Conservation (phyloP, 805 yeast genomes). For the Saturnispora sanitii region DNA sequence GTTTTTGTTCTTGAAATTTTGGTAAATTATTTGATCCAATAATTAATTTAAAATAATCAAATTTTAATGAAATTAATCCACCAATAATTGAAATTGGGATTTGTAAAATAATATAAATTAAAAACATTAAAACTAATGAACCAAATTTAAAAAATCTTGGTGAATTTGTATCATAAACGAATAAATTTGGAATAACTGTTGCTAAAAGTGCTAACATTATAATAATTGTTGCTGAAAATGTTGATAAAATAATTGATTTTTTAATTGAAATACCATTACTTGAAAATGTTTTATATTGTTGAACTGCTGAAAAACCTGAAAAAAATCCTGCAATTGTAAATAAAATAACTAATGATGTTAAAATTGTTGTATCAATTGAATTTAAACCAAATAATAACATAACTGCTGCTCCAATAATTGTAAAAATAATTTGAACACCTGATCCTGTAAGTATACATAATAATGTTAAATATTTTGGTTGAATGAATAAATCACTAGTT, state of each 20-base stretch:
- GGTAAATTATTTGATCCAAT: constrained; percentile 21
- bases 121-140: constrained; percentile 51
- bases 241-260: constrained; percentile 25
- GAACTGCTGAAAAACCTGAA: constrained; percentile 64
- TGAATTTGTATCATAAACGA: constrained; percentile 70
- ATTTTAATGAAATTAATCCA: constrained; percentile 35
- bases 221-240: constrained; percentile 39
- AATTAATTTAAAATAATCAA: constrained; percentile 16
- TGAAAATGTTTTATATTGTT: constrained; percentile 47
- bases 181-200: constrained; percentile 48
- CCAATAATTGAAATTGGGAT: constrained; percentile 70
- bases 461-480: constrained; percentile 39
- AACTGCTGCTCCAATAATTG: constrained; percentile 50
- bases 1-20: constrained; percentile 3
- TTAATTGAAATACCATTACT: constrained; percentile 30
- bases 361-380: constrained; percentile 31
- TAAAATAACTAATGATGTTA: constrained; percentile 48
- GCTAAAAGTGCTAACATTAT: constrained; percentile 40
- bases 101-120: constrained; percentile 54
- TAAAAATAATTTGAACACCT: constrained; percentile 65
- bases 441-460: constrained; percentile 55
- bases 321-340: constrained; percentile 64
- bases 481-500: constrained; percentile 39
- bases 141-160: constrained; percentile 73
- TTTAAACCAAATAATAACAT: constrained; percentile 45